Evolutionary conservation across 2,329 filamentous ascomycete genomes (phyloP).

Genomic region (Cadophora gregata): DNA sequence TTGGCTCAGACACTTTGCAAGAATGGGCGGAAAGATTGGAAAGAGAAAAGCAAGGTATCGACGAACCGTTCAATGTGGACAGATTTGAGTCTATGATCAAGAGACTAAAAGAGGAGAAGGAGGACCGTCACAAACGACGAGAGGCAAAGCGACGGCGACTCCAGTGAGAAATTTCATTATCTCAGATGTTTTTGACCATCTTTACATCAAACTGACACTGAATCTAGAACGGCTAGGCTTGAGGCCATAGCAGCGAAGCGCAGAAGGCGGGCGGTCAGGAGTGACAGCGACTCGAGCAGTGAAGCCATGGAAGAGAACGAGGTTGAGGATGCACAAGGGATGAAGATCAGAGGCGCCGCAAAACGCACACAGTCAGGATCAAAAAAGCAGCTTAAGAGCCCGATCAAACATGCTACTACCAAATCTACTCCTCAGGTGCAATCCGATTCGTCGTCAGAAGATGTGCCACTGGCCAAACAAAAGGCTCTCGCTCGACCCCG

Average conservation of each 20-base stretch:
- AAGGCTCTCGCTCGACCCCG: background rate
- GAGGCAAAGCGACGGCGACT: slow-evolving; percentile 33
- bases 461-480: background rate
- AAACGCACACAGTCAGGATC: background rate
- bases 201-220: background rate
- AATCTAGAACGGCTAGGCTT: slow-evolving; percentile 3
- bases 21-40: slow-evolving; percentile 40
- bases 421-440: background rate
- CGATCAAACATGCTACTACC: background rate
- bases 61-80: slow-evolving; percentile 35
- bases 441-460: slow-evolving; percentile 9
- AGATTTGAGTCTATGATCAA: slow-evolving; percentile 28
- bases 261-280: slow-evolving; percentile 14
- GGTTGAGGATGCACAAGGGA: slow-evolving; percentile 19
- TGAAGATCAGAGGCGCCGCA: background rate
- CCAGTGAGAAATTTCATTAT: slow-evolving; percentile 22
- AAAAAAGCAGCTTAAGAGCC: background rate
- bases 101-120: slow-evolving; percentile 29
- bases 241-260: slow-evolving; percentile 24
- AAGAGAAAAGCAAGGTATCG: slow-evolving; percentile 29
- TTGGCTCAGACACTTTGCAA: slow-evolving; percentile 48
- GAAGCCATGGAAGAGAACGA: slow-evolving; percentile 40
- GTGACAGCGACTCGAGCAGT: slow-evolving; percentile 35
- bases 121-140: slow-evolving; percentile 30
- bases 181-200: background rate